Conservation (phyloP, 106 monocot genomes). For the Xerophyta viscosa region DNA sequence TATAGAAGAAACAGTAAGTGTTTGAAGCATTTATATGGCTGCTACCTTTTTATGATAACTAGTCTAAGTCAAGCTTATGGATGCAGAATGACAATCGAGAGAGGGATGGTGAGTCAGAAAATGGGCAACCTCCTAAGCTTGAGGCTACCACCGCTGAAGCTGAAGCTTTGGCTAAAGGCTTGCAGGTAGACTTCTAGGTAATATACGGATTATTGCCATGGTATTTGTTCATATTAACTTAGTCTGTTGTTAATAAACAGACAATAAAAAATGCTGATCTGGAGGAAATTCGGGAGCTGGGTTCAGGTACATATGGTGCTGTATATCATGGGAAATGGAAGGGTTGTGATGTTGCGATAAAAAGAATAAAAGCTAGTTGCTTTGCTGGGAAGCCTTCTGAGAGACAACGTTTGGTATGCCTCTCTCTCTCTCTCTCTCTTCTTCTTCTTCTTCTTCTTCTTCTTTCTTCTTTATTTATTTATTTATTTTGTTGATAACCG, state of each 20-base stretch:
- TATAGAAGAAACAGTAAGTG: conserved; percentile 25
- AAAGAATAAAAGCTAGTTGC: conserved; percentile 93
- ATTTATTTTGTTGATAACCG: too few relatives aligned
- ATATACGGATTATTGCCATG: too few relatives aligned
- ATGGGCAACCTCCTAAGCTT: conserved; percentile 45
- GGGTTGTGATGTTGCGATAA: conserved; percentile 91
- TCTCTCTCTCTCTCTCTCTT: too few relatives aligned
- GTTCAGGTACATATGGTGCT: conserved; percentile 84
- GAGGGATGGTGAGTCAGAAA: conserved; percentile 27
- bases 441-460: too few relatives aligned
- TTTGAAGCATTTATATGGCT: background rate
- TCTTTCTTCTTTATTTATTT: too few relatives aligned
- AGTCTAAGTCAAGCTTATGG: too few relatives aligned
- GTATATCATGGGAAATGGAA: conserved; percentile 94
- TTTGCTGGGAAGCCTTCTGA: conserved; percentile 87
- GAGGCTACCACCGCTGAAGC: conserved; percentile 70
- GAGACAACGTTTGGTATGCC: conserved; percentile 76
- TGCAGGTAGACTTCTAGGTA: conserved; percentile 46
- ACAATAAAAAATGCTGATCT: conserved; percentile 86
- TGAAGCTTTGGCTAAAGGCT: conserved; percentile 76
- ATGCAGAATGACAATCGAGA: conserved; percentile 48
- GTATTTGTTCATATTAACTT: background rate
- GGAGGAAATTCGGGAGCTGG: conserved; percentile 84
- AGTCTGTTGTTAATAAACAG: conserved; percentile 23
- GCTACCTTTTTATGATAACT: too few relatives aligned